phyloP scores from a whole-genome alignment of 345 rosid species.

The Lepidium aucheri region DNA sequence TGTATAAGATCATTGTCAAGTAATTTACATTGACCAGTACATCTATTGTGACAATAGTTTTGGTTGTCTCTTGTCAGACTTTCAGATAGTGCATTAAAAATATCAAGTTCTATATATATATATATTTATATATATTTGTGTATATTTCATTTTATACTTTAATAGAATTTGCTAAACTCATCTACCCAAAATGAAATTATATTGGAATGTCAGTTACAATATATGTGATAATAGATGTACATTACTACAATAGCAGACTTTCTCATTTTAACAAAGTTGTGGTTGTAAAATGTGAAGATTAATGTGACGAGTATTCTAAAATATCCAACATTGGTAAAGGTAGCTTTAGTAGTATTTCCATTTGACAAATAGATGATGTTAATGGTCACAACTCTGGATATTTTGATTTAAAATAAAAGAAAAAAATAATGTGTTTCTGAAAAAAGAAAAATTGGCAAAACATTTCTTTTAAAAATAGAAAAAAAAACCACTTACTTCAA shows the following conservation, averaged over 20 bases:
- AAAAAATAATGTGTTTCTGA: neutral
- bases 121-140: too few relatives aligned
- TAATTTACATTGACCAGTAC: neutral
- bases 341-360: slow-evolving; percentile 9
- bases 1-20: neutral
- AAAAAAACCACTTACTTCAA: too few relatives aligned
- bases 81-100: neutral
- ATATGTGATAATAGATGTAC: neutral
- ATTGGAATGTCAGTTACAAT: neutral
- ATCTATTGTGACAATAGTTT: neutral
- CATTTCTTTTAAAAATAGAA: too few relatives aligned
- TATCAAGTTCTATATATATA: neutral
- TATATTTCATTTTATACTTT: neutral
- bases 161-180: neutral
- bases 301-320: slow-evolving; percentile 10
- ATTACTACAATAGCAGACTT: neutral
- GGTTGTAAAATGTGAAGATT: slow-evolving; percentile 12
- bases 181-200: neutral
- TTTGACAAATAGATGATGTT: slow-evolving; percentile 7
- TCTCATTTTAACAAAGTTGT: slow-evolving; percentile 1
- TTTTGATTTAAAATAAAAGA: neutral
- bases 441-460: too few relatives aligned
- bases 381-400: slow-evolving; percentile 14
- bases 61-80: slow-evolving; percentile 6
- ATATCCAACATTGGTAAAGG: slow-evolving; percentile 4